Evolutionary conservation across 192 early-diverging fungal species (phyloP), one percentile per base, ranked within the genome.

Genomic region (Backusella australiensis): DNA sequence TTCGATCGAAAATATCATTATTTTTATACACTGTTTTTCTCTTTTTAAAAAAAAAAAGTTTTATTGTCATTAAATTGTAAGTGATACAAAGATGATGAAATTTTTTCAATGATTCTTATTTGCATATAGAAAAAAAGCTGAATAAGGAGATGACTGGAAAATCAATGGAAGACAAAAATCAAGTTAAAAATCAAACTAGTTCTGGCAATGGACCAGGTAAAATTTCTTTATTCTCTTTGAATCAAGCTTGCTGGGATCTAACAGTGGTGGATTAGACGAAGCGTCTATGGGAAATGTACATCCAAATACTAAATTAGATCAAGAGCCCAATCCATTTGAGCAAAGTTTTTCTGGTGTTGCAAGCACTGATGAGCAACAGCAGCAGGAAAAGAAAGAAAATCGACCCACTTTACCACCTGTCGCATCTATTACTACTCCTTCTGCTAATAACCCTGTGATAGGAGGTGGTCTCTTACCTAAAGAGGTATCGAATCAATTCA

Each of bases 391-490:
- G 35, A 69, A 36, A 38, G 68, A 21, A 69, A 69, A 12, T 11
- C 68, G n/a, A 36, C 35, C 21, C 11, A 39, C 38, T 35, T 69
- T 21, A 38, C n/a, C 38, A 38, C 19, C 68, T 69, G 68, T 63
- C 19, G 68, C 38, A 12, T 69, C 68, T 21, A 38, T 41, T 38
- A 69, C 68, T 23, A 39, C 35, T 38, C 36, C 68, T n/a, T 69
- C 34, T 35, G 19, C 67, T 69, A 39, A 69, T 11, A 23, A 38
- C 21, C 21, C 68, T 39, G 38, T 38, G 35, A 69, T 69, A 69
- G 38, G 38, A 23, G 38, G 38, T 69, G 68, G 68, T 41, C 19
- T 41, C 19, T 69, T 86, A n/a, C 80, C 88, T 17, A 75, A 85
- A 67, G 78, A 73, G 17, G 69, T 75, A 41, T 42, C 75, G 38